A percentile compares a stretch with the other conserved stretches of the same genome.
Evolutionary conservation across 2,329 filamentous ascomycete genomes (phyloP).

Genomic region (Sordariomycetes sp.): DNA sequence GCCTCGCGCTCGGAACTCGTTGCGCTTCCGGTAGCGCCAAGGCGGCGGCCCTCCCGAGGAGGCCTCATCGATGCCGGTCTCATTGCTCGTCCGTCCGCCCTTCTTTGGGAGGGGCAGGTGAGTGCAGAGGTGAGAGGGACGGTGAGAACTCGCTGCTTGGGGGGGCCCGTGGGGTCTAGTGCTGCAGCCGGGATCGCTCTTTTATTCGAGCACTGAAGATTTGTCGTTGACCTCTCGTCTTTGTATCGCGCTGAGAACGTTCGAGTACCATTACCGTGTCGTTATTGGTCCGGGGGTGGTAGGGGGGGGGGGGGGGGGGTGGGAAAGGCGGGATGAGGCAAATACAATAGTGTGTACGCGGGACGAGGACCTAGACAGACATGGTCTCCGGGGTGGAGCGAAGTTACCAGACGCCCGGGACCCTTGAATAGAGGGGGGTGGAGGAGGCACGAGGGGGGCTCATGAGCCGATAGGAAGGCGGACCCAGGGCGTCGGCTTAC

Average conservation of each 20-base stretch:
- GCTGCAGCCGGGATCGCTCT: neutral
- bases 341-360: neutral
- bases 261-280: neutral
- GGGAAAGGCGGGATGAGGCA: neutral
- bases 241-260: too few relatives aligned
- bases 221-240: too few relatives aligned
- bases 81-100: neutral
- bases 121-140: neutral
- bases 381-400: too few relatives aligned
- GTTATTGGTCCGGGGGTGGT: neutral
- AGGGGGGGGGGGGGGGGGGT: neutral
- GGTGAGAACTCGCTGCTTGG: neutral
- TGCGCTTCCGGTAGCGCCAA: neutral
- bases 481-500: neutral
- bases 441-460: neutral
- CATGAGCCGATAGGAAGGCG: neutral
- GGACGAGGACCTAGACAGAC: neutral
- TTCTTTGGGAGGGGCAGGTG: neutral
- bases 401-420: neutral
- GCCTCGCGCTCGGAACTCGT: neutral
- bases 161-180: neutral
- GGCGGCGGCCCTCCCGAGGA: conserved; percentile 1
- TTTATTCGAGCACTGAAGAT: neutral
- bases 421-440: neutral
- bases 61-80: conserved; percentile 5